Evolutionary conservation across 176 grass and related monocot species (phyloP).

Genomic region (Oryza rufipogon): DNA sequence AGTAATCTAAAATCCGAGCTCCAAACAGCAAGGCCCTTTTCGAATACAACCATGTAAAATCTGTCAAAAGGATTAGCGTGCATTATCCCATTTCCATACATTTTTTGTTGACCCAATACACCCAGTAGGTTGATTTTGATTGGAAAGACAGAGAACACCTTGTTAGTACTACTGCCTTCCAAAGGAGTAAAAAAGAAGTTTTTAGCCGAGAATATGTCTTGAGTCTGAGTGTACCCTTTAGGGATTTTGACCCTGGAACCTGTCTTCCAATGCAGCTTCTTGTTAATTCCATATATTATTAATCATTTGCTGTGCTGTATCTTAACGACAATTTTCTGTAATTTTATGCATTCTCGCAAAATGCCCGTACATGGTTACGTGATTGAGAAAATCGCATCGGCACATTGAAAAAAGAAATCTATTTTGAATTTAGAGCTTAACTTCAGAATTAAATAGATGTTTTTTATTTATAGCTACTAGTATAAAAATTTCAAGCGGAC

Average conservation of each 20-base stretch:
- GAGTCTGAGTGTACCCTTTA: background rate
- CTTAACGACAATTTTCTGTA: background rate
- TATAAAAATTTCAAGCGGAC: too few relatives aligned
- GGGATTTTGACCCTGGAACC: background rate
- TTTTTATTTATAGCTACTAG: too few relatives aligned
- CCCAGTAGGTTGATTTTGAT: slow-evolving; percentile 47
- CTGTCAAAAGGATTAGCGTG: slow-evolving; percentile 24
- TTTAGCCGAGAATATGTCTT: background rate
- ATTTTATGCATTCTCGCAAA: background rate
- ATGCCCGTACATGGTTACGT: too few relatives aligned
- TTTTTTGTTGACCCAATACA: slow-evolving; percentile 14
- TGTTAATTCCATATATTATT: slow-evolving; percentile 7
- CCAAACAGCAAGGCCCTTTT: slow-evolving; percentile 4
- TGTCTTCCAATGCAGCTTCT: background rate
- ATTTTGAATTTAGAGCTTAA: too few relatives aligned
- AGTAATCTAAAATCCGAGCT: slow-evolving; percentile 51
- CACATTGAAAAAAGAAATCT: too few relatives aligned
- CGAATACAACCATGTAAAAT: slow-evolving; percentile 40
- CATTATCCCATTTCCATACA: slow-evolving; percentile 19
- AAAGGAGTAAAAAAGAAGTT: background rate
- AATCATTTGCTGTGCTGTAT: background rate
- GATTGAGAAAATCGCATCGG: too few relatives aligned
- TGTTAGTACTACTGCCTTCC: background rate
- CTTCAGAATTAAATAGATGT: too few relatives aligned
- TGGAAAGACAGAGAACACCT: background rate